A percentile compares a stretch with the other conserved stretches of the same genome.
phyloP scores from a whole-genome alignment of 345 rosid species.

The Cardamine chenopodiifolia region DNA sequence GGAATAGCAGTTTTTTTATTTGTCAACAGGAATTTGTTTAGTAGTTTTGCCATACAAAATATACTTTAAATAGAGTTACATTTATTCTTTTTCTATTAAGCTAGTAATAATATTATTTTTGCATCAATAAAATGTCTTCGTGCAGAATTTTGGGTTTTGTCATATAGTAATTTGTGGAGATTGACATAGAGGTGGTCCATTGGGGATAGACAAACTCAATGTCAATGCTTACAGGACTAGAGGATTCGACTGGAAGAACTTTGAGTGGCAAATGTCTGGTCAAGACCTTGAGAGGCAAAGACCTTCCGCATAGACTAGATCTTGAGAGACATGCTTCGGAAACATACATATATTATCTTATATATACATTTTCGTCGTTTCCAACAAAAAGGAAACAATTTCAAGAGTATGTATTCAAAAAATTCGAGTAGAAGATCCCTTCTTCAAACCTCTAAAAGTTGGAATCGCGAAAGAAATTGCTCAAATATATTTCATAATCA shows the following conservation, averaged over 20 bases:
- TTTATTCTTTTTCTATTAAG: not conserved
- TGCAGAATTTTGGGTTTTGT: not conserved
- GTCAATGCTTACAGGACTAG: not conserved
- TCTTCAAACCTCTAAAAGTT: not conserved
- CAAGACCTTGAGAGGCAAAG: not conserved
- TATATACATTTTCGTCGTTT: not conserved
- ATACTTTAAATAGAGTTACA: no score
- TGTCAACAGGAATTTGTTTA: no score
- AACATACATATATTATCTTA: not conserved
- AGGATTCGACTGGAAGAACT: not conserved
- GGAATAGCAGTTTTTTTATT: no score
- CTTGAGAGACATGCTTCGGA: not conserved
- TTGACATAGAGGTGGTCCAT: no score
- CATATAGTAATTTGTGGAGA: no score
- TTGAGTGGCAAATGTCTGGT: not conserved
- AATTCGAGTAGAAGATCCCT: not conserved
- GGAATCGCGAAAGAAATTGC: not conserved
- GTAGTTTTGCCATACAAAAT: not conserved
- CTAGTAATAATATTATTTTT: no score
- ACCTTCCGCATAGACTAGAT: not conserved
- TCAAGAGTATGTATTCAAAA: not conserved
- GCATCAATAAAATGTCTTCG: not conserved
- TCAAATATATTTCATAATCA: not conserved
- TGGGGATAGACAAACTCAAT: not conserved
- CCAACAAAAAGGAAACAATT: not conserved